Evolutionary conservation across 495 filamentous ascomycete species (phyloP), one percentile per base, ranked within the genome.

Genomic region (Lindgomyces ingoldianus): DNA sequence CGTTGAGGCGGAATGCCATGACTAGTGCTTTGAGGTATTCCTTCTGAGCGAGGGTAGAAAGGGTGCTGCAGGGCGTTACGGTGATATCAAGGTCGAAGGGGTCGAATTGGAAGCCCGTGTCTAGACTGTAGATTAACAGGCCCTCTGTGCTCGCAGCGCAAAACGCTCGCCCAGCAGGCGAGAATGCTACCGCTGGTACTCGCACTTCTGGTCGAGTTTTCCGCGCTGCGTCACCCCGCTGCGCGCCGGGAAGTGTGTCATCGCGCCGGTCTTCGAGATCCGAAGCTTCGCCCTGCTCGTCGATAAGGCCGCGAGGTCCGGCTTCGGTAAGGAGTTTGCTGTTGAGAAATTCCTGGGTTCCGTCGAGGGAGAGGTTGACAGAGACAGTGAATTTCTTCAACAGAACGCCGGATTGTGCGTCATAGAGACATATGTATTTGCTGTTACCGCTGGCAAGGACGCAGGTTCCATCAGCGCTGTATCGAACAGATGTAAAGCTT

Each of bases 401-500:
- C n/a, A 98, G 79, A 2, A 90, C 89, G 70, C 92, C 91, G 3
- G 92, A 93, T 45, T 83, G 82, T 22, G 94, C 90, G 51, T 94
- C 91, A 74, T 98, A 98, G 56, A 98, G 79, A 72, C 95, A 98
- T 27, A 98, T 96, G 72, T 91, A 96, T 77, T 97, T 98, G 84
- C 91, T 96, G 76, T 92, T 96, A 4, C 94, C 94, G 50, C 83
- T 92, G 0, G 92, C 93, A 42, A 98, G 79, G 22, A 98, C 81
- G 73, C 93, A 97, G 57, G 84, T 87, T 42, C 94, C 95, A 70
- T 98, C 94, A 1, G 91, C 86, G 68, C 89, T 94, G 77, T 97
- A 98, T 42, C 85, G 84, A 64, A 98, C 86, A 54, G 87, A 89
- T 71, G 82, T 89, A 79, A 96, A 98, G 61, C 81, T 87, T 73